phyloP scores from a whole-genome alignment of 371 early-diverging fungal genomes.

The Paraphysoderma sedebokerense region DNA sequence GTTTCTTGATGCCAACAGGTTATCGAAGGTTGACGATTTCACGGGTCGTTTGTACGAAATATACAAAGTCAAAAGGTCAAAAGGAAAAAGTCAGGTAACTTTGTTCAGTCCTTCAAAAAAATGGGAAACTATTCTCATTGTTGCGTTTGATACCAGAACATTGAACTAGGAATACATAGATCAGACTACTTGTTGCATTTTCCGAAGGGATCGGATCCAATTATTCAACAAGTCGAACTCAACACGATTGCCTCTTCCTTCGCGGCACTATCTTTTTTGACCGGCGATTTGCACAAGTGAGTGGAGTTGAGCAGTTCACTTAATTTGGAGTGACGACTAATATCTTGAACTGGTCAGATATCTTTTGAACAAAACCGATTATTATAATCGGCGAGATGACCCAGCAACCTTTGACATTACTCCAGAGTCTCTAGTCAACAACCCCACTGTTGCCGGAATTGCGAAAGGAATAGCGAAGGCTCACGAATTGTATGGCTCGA shows the following conservation, averaged over 20 bases:
- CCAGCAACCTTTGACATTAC: background rate
- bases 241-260: constrained; percentile 92
- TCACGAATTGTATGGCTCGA: constrained; percentile 52
- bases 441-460: constrained; percentile 27
- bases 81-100: constrained; percentile 42
- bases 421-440: background rate
- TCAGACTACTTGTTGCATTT: constrained; percentile 87
- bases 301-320: too few relatives aligned
- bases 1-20: constrained; percentile 18
- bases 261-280: constrained; percentile 55
- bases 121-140: background rate
- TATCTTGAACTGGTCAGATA: background rate
- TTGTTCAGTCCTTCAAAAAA: background rate
- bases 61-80: constrained; percentile 38
- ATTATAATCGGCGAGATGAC: background rate
- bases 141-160: background rate
- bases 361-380: background rate
- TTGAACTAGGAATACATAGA: constrained; percentile 62
- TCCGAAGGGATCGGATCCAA: constrained; percentile 6
- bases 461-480: constrained; percentile 67
- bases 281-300: constrained; percentile 64
- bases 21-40: constrained; percentile 71
- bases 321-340: too few relatives aligned
- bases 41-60: constrained; percentile 54
- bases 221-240: constrained; percentile 84